Evolutionary conservation across 2,329 filamentous ascomycete species (phyloP), one percentile per base, ranked within the genome.

Genomic region (Diatrype stigma): DNA sequence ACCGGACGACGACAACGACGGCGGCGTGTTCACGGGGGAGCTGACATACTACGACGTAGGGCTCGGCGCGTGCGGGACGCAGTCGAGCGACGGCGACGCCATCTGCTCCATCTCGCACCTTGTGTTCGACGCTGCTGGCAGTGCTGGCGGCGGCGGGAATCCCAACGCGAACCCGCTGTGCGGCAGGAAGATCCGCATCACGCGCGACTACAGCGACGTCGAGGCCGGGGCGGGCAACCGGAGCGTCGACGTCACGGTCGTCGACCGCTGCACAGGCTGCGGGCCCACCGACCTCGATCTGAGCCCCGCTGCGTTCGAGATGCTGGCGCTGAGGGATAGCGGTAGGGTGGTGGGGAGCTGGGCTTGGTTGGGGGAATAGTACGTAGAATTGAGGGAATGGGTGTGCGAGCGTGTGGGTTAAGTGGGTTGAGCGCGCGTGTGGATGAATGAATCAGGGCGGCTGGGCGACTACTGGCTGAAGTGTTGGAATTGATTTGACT

Each of bases 151-250:
- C 3, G 76, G 73, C 22, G 71, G 77, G 2, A 74, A 84, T 62
- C 78, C 80, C 0, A 90, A 89, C 63, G 64, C 71, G 12, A 89
- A 89, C 58, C 81, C 82, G 2, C 67, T 89, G 1, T 93, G 89
- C 61, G 85, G 84, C 2, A 73, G 74, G 60, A 82, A 75, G 65
- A 79, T 94, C n/a, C 74, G 85, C 23, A 78, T 89, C 26, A 73
- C 69, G 45, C 71, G 84, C 51, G 70, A 71, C 32, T 66, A 57
- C 46, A 52, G 66, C 69, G 66, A 56, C 46, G 53, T 66, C 69
- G 48, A 73, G 70, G 28, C 73, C 69, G 22, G 72, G 65, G 53
- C 65, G 65, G 55, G 82, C 1, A 60, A 63, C 30, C 60, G 32
- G n/a, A 63, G 56, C 21, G 64, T 69, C 2, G 81, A 84, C 56